phyloP scores from a whole-genome alignment of 148 eudicot species.

The Dianthus caryophyllus region DNA sequence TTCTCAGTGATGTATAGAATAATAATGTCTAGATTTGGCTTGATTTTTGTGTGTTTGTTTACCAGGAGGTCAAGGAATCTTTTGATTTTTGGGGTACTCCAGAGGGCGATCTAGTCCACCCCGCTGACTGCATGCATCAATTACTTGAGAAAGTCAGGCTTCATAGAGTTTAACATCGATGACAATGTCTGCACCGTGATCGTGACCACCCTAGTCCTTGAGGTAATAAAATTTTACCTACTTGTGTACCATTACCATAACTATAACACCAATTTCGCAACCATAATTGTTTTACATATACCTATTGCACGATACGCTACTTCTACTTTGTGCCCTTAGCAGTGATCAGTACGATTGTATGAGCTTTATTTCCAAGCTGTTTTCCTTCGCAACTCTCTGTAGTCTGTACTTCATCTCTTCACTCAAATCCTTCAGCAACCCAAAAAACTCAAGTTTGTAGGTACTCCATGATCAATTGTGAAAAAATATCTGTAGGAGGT shows the following conservation, averaged over 20 bases:
- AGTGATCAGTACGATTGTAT: background rate
- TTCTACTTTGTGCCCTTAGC: background rate
- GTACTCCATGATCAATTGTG: no score
- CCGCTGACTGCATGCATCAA: constrained; percentile 42
- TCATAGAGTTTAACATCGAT: constrained; percentile 39
- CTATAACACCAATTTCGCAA: background rate
- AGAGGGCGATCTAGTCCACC: constrained; percentile 35
- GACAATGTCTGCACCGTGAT: constrained; percentile 40
- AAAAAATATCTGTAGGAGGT: no score
- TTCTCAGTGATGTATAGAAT: background rate
- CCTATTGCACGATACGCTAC: background rate
- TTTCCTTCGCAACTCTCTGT: background rate
- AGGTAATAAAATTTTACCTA: constrained; percentile 27
- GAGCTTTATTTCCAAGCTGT: background rate
- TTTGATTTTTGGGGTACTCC: constrained; percentile 39
- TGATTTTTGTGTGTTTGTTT: background rate
- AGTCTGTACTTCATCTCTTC: no score
- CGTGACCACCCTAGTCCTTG: constrained; percentile 40
- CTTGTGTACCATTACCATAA: background rate
- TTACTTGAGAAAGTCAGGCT: constrained; percentile 39
- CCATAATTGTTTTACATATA: no score
- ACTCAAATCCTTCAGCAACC: background rate
- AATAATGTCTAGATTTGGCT: background rate
- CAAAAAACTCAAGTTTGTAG: no score
- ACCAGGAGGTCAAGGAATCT: constrained; percentile 33